Evolutionary conservation across 2,329 filamentous ascomycete species (phyloP), one percentile per base, ranked within the genome.

Genomic region (Pseudovirgaria hyperparasitica): DNA sequence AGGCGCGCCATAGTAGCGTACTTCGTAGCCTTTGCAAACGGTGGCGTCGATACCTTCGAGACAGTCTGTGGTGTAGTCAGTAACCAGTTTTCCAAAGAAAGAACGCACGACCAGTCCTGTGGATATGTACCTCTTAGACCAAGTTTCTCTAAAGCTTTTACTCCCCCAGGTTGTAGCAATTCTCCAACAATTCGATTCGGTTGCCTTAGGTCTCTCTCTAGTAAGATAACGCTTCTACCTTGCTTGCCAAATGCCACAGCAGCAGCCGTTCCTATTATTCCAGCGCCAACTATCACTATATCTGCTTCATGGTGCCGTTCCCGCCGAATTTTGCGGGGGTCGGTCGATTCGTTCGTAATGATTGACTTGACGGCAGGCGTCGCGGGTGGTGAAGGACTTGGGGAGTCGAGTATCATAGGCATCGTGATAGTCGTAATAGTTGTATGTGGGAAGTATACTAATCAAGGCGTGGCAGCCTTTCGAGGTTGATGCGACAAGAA

Each of bases 181-280:
- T 98, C 90, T 42, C 90, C 90, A 25, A 98, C 85, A 40, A 98
- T 98, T 37, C 90, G 76, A 59, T 96, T 80, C 12, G 90, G 90
- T 61, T 96, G 79, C 56, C 84, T 84, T 57, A 96, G 64, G 58
- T 75, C 92, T 45, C 72, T 72, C 61, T 98, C 90, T 26, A 98
- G 71, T 27, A 98, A 63, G 15, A 96, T 68, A 15, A 98, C 86
- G 51, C 81, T 92, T 36, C 90, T 75, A 28, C 85, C 86, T 59
- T 96, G 90, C 42, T 80, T 76, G 32, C 81, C 86, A 23, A 96
- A 67, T 13, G 87, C 74, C 37, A 76, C 80, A 11, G 90, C 87
- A 13, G 85, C 64, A 12, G 86, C 82, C 53, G 84, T 92, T 21
- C 90, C 90, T 36, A 93, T 72, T 32, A 96, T 69, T 29, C 90